Base-by-base conservation (phyloP, 768 basidiomycete genomes). In the Mrakia frigida region DNA sequence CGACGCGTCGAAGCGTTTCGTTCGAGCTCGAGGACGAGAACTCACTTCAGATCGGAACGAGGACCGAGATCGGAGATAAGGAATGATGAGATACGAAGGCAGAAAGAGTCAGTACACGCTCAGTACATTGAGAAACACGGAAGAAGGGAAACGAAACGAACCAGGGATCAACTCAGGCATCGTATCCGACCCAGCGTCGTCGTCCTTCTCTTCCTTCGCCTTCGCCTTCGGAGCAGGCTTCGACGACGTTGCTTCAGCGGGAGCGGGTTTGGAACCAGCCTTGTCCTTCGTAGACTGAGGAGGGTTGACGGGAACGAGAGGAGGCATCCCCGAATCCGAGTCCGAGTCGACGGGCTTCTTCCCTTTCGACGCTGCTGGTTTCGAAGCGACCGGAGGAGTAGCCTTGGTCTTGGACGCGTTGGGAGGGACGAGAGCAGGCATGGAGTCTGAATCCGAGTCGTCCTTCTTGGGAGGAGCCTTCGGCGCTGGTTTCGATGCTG, bases 81-180 rank as follows among this genome's bases (percentile, higher is more conserved):
- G 21, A n/a, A n/a, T n/a, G n/a, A n/a, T n/a, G n/a, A 33, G n/a
- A 28, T 18, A 28, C 18, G 11, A 25, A 33, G 10, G 11, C 1
- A n/a, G 13, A 2, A 28, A 33, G n/a, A 31, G n/a, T n/a, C 59
- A n/a, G 59, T 31, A 31, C 14, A 11, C 14, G 11, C 33, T 14
- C 7, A 60, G 11, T 6, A 13, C 13, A 28, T 0, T 28, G 3
- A 31, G 3, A 14, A 31, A 16, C 13, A 9, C 59, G n/a, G 21
- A 21, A 50, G 14, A 21, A 50, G 21, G 16, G 39, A 6, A 18
- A 50, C 16, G 2, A 21, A 21, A 50, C 46, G 46, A 50, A 21
- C 46, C 46, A n/a, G 59, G 33, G 21, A 60, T n/a, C 59, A 60
- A 60, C n/a, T 33, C 59, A 33, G 59, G 59, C 59, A 60, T 60